A percentile compares a stretch with the other conserved stretches of the same genome.
Conservation (phyloP, 495 filamentous ascomycete genomes). For the Pseudomonodictys pantanalensis region DNA sequence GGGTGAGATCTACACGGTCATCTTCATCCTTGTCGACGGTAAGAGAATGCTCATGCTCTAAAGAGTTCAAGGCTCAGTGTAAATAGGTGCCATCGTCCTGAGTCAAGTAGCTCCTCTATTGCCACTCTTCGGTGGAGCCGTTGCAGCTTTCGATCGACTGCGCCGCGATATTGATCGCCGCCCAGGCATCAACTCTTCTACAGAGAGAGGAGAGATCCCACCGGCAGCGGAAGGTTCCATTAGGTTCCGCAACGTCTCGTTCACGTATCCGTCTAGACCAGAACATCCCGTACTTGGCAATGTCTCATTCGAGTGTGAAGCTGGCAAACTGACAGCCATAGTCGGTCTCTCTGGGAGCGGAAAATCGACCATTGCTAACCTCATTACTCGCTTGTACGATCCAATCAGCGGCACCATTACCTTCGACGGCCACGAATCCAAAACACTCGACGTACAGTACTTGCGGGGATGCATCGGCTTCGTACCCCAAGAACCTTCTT, state of each 20-base stretch:
- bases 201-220: slow-evolving; percentile 40
- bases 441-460: slow-evolving; percentile 18
- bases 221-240: slow-evolving; percentile 39
- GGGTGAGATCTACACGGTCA: slow-evolving; percentile 66
- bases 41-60: slow-evolving; percentile 19
- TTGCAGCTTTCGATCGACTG: slow-evolving; percentile 53
- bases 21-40: slow-evolving; percentile 65
- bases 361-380: slow-evolving; percentile 35
- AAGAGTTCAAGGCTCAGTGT: slow-evolving; percentile 25
- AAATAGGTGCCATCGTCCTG: slow-evolving; percentile 54
- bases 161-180: slow-evolving; percentile 51
- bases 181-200: slow-evolving; percentile 51
- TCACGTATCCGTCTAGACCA: slow-evolving; percentile 34
- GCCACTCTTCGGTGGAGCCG: slow-evolving; percentile 57
- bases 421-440: slow-evolving; percentile 27
- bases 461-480: slow-evolving; percentile 74
- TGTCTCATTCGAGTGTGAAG: slow-evolving; percentile 28
- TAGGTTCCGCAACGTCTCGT: slow-evolving; percentile 33
- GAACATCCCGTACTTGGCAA: slow-evolving; percentile 27
- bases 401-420: slow-evolving; percentile 24
- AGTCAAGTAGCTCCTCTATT: slow-evolving; percentile 63
- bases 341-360: slow-evolving; percentile 38
- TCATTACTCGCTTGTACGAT: slow-evolving; percentile 38
- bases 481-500: slow-evolving; percentile 80
- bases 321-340: slow-evolving; percentile 36